Conservation (phyloP, 768 basidiomycete species). For the Crepidotus variabilis region DNA sequence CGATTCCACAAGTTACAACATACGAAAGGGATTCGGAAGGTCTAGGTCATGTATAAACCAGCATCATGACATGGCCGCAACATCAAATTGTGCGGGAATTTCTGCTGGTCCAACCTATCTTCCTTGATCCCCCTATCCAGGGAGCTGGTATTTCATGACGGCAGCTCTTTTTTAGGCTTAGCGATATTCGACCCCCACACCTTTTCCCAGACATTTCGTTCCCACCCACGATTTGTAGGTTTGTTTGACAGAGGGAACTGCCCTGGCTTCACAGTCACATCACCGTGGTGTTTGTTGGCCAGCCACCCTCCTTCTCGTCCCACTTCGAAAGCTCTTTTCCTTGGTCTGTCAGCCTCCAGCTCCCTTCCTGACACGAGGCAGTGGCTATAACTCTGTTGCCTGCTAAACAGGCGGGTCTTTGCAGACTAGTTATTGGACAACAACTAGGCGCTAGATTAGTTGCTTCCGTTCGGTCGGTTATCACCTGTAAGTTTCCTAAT, state of each 20-base stretch:
- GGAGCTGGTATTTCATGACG: background rate
- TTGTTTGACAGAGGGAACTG: background rate
- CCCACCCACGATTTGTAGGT: background rate
- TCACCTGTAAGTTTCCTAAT: background rate
- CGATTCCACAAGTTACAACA: background rate
- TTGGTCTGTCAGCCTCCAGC: background rate
- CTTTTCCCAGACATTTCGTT: constrained; percentile 4
- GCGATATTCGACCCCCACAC: background rate
- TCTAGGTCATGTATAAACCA: background rate
- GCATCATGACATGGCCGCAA: background rate
- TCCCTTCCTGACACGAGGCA: background rate
- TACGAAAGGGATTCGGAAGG: no score
- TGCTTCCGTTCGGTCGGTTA: background rate
- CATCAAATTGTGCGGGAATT: background rate
- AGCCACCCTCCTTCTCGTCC: background rate
- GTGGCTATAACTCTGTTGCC: background rate
- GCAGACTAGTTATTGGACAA: background rate
- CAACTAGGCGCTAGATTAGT: background rate
- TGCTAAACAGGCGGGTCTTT: background rate
- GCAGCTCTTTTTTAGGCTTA: constrained; percentile 5
- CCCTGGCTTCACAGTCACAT: background rate
- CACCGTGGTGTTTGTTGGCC: background rate
- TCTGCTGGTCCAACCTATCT: background rate
- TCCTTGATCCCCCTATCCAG: background rate
- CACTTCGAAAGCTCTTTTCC: background rate